phyloP scores from a whole-genome alignment of 306 rosid species.

The Quercus ilex region DNA sequence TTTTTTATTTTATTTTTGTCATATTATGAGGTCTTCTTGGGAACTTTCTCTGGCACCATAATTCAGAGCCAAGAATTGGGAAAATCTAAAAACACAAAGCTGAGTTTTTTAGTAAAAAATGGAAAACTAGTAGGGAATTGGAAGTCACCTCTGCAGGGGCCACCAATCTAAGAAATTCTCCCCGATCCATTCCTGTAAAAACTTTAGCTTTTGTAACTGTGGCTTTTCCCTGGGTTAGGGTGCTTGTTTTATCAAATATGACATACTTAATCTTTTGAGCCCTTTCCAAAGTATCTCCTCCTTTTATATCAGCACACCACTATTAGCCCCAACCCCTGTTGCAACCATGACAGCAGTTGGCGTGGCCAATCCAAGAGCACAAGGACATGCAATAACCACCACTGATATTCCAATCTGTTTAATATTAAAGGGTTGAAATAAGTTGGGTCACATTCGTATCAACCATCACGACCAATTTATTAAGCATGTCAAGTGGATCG shows the following conservation, averaged over 20 bases:
- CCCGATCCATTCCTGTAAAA: conserved; percentile 80
- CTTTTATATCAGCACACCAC: conserved; percentile 95
- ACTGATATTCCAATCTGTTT: conserved; percentile 45
- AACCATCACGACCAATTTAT: too few species aligned
- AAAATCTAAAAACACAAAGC: conserved; percentile 1
- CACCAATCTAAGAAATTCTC: conserved; percentile 86
- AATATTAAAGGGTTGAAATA: too few species aligned
- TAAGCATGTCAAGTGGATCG: too few species aligned
- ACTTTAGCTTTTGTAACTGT: conserved; percentile 71
- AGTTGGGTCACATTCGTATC: too few species aligned
- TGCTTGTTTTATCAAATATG: conserved; percentile 93
- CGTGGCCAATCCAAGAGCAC: conserved; percentile 98
- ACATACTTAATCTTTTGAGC: conserved; percentile 85
- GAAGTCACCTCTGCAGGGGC: conserved; percentile 92
- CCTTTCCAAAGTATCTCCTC: conserved; percentile 94
- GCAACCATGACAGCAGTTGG: conserved; percentile 99
- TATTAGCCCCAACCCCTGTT: conserved; percentile 95
- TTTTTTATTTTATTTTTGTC: too few species aligned
- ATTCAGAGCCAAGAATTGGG: conserved; percentile 4
- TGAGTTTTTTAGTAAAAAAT: neutral
- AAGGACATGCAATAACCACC: conserved; percentile 97
- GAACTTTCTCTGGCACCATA: neutral
- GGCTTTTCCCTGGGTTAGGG: conserved; percentile 94
- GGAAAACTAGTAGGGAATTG: conserved; percentile 15
- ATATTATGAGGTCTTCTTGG: too few species aligned